These are phyloP conservation scores for Pontederia crassipes DNA, from an alignment of 176 grass and related monocot genomes.

Conservation along the genomic window DNA sequence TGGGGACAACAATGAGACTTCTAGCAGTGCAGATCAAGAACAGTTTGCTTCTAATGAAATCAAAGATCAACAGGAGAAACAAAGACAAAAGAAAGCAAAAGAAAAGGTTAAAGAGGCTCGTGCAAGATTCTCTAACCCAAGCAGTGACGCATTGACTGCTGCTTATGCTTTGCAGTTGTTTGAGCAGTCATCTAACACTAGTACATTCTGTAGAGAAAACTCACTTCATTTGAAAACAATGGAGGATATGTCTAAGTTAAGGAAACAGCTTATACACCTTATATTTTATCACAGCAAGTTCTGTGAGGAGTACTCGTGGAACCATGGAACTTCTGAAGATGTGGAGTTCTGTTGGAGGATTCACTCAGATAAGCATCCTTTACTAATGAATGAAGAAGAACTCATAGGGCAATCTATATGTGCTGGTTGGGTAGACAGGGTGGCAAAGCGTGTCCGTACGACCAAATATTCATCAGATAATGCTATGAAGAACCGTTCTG, in stretches of 20 bases:
- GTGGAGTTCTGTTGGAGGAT: constrained; percentile 69
- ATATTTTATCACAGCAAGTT: constrained; percentile 70
- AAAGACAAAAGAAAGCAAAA: constrained; percentile 52
- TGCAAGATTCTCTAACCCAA: constrained; percentile 53
- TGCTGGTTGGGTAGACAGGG: constrained; percentile 90
- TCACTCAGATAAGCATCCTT: constrained; percentile 38
- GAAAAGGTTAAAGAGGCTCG: constrained; percentile 55
- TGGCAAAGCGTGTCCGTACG: constrained; percentile 53
- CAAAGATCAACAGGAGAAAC: constrained; percentile 35
- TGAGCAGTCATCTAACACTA: constrained; percentile 47
- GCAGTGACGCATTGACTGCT: constrained; percentile 86
- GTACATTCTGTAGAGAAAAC: constrained; percentile 73
- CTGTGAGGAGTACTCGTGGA: constrained; percentile 74
- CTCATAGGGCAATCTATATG: constrained; percentile 70
- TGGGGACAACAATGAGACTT: constrained; percentile 22
- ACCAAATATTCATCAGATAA: constrained; percentile 35
- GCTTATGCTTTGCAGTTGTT: constrained; percentile 67
- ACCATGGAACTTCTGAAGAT: constrained; percentile 39
- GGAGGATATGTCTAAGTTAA: constrained; percentile 97
- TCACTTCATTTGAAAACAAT: constrained; percentile 88
- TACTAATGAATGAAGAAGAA: constrained; percentile 61
- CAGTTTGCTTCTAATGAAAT: constrained; percentile 19
- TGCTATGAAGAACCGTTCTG: constrained; percentile 45
- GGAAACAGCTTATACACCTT: constrained; percentile 78
- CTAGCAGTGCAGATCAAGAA: constrained; percentile 25